phyloP scores from a whole-genome alignment of 768 basidiomycete genomes.

The Trametes maxima region DNA sequence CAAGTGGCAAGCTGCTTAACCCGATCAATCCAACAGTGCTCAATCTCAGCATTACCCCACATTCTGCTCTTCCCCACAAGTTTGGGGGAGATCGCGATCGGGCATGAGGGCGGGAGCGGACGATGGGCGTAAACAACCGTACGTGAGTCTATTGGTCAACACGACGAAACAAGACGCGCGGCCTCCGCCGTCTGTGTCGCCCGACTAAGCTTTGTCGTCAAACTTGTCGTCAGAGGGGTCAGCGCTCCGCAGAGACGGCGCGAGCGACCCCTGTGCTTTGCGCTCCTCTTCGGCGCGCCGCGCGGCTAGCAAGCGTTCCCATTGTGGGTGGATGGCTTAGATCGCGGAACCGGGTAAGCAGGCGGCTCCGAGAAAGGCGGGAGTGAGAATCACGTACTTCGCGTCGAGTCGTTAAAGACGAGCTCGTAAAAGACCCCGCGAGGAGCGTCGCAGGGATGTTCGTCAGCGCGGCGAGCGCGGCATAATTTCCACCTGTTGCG shows the following conservation, averaged over 20 bases:
- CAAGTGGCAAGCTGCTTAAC: background rate
- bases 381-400: conserved; percentile 13
- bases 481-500: conserved; percentile 57
- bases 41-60: background rate
- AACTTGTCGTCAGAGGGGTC: conserved; percentile 13
- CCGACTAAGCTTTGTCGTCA: background rate
- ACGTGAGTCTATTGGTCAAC: background rate
- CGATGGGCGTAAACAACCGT: conserved; percentile 2
- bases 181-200: background rate
- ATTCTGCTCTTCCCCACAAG: background rate
- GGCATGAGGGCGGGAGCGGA: background rate
- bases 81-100: background rate
- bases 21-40: background rate
- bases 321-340: conserved; percentile 14
- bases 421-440: conserved; percentile 55
- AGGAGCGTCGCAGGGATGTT: conserved; percentile 67
- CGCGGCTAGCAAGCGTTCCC: conserved; percentile 6
- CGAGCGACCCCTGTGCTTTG: conserved; percentile 1
- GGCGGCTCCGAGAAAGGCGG: background rate
- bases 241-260: conserved; percentile 10
- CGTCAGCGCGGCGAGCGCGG: conserved; percentile 63
- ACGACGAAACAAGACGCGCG: background rate
- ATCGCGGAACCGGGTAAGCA: background rate
- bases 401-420: conserved; percentile 55
- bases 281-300: conserved; percentile 9